Evolutionary conservation across 257 asterid species (phyloP).

Genomic region (Primulina tabacum): DNA sequence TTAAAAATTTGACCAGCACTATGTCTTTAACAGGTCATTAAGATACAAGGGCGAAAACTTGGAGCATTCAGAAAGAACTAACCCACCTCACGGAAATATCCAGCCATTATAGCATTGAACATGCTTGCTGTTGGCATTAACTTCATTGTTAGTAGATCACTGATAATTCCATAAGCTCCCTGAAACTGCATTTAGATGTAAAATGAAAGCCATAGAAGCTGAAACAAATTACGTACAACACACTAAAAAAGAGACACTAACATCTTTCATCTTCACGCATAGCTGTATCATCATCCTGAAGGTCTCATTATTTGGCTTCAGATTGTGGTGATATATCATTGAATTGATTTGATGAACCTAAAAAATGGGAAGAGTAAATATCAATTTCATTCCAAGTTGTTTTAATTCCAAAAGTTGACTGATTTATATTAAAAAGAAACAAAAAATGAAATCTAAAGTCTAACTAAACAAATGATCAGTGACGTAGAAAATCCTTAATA

Average conservation of each 20-base stretch:
- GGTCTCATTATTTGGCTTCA: constrained; percentile 61
- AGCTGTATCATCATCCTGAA: constrained; percentile 65
- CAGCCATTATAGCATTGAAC: constrained; percentile 70
- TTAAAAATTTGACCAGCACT: neutral
- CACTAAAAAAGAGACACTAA: constrained; percentile 31
- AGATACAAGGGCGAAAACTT: neutral
- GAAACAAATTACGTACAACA: constrained; percentile 17
- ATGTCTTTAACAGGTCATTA: neutral
- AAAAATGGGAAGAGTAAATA: constrained; percentile 28
- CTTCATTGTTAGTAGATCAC: constrained; percentile 45
- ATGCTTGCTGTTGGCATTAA: constrained; percentile 56
- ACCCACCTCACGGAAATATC: constrained; percentile 81
- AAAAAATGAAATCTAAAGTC: constrained; percentile 4
- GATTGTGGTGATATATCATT: constrained; percentile 46
- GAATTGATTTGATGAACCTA: constrained; percentile 61
- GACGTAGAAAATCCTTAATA: neutral
- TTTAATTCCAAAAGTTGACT: neutral
- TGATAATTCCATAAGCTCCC: constrained; percentile 76
- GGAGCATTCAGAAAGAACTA: constrained; percentile 20
- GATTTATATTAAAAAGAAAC: neutral
- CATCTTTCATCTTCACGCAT: constrained; percentile 80
- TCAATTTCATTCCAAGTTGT: constrained; percentile 23
- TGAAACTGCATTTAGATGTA: constrained; percentile 52
- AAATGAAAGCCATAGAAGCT: constrained; percentile 15
- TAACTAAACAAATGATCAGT: neutral